A percentile compares a stretch with the other conserved stretches of the same genome.
Conservation (phyloP, 2,329 filamentous ascomycete genomes). For the Exophiala aquamarina region DNA sequence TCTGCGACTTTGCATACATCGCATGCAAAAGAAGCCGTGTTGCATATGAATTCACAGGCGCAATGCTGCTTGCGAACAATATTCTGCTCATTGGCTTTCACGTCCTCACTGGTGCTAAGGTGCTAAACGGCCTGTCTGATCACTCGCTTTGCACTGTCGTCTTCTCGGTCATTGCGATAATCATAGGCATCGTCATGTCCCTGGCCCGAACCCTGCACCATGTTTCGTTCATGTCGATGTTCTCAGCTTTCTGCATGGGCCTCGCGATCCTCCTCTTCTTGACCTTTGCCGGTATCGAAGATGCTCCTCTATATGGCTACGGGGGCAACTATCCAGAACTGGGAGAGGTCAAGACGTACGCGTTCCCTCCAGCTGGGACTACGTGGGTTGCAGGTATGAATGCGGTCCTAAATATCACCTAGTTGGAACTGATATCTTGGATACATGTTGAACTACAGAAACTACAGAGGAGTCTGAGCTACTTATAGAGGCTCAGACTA, state of each 20-base stretch:
- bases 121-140: conserved; percentile 50
- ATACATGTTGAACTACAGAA: too few relatives aligned
- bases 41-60: conserved; percentile 47
- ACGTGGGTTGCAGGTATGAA: conserved; percentile 51
- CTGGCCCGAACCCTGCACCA: conserved; percentile 47
- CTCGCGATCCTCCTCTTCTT: conserved; percentile 52
- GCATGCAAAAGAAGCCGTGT: conserved; percentile 44
- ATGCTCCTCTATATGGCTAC: conserved; percentile 46
- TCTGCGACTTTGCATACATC: conserved; percentile 50
- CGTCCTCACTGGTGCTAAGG: conserved; percentile 50
- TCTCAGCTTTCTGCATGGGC: conserved; percentile 49
- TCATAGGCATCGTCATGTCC: conserved; percentile 51
- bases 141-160: conserved; percentile 51
- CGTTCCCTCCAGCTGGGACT: conserved; percentile 48
- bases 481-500: too few relatives aligned
- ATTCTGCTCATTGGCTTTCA: conserved; percentile 54
- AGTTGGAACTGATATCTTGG: too few relatives aligned
- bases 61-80: conserved; percentile 54
- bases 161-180: conserved; percentile 46
- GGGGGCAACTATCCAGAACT: conserved; percentile 46
- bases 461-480: too few relatives aligned
- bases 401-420: conserved; percentile 50
- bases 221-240: conserved; percentile 53
- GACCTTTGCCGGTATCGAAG: conserved; percentile 49
- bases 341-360: conserved; percentile 47